Conservation (phyloP, 2,329 filamentous ascomycete species). For the Fusarium sp. region DNA sequence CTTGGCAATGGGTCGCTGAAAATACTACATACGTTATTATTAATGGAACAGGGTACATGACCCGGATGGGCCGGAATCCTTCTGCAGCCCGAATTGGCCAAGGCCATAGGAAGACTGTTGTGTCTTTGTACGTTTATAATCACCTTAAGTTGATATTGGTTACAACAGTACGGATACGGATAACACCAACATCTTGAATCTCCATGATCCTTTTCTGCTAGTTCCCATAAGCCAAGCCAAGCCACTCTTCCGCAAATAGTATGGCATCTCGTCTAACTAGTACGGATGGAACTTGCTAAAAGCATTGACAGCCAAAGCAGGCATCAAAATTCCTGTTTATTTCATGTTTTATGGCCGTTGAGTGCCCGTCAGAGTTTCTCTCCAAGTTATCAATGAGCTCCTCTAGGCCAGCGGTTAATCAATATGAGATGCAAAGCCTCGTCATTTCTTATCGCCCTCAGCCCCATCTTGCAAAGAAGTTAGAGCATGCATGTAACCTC, state of each 20-base stretch:
- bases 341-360: slow-evolving; percentile 11
- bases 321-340: not conserved
- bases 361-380: not conserved
- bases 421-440: not conserved
- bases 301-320: not conserved
- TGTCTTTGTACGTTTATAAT: not conserved
- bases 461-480: not conserved
- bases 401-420: not conserved
- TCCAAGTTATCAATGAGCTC: not conserved
- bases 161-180: too few species aligned
- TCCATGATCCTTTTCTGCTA: not conserved
- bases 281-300: not conserved
- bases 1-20: slow-evolving; percentile 2
- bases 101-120: not conserved
- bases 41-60: slow-evolving; percentile 2
- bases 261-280: not conserved
- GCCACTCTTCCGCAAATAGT: slow-evolving; percentile 8
- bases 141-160: not conserved
- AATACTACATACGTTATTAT: not conserved
- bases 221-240: not conserved
- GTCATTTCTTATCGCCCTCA: not conserved
- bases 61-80: not conserved
- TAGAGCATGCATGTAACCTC: not conserved
- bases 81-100: not conserved
- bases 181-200: not conserved